Conservation (phyloP, 257 asterid genomes). For the Solanum pennellii region DNA sequence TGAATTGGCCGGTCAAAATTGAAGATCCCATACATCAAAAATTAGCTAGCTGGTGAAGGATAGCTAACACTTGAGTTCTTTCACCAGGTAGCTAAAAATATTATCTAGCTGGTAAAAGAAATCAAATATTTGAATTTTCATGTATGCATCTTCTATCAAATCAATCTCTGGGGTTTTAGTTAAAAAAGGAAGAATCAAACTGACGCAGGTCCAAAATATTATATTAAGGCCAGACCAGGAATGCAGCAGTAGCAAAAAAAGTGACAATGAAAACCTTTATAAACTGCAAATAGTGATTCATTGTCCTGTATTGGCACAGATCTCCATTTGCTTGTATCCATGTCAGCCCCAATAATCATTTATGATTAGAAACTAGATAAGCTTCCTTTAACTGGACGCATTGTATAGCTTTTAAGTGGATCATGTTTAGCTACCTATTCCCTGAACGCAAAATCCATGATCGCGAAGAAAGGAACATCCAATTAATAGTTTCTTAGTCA, state of each 20-base stretch:
- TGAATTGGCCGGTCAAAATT: background rate
- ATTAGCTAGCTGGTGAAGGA: background rate
- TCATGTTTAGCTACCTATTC: background rate
- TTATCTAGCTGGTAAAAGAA: background rate
- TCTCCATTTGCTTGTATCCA: background rate
- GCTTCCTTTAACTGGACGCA: background rate
- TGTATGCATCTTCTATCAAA: background rate
- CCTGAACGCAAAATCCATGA: background rate
- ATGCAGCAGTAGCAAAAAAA: background rate
- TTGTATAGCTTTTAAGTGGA: background rate
- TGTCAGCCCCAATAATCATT: background rate
- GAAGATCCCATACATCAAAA: background rate
- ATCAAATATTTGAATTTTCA: background rate
- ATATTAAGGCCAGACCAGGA: background rate
- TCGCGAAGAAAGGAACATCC: background rate
- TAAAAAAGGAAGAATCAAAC: background rate
- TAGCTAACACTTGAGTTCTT: background rate
- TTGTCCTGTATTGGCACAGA: background rate
- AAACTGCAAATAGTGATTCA: background rate
- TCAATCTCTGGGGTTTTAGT: background rate
- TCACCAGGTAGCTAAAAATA: background rate
- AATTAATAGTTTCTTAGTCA: conserved; percentile 2
- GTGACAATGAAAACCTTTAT: background rate
- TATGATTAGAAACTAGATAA: background rate
- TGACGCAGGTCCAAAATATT: background rate